Evolutionary conservation across 129 eudicot genomes (phyloP).

Genomic region (Arctium minus): DNA sequence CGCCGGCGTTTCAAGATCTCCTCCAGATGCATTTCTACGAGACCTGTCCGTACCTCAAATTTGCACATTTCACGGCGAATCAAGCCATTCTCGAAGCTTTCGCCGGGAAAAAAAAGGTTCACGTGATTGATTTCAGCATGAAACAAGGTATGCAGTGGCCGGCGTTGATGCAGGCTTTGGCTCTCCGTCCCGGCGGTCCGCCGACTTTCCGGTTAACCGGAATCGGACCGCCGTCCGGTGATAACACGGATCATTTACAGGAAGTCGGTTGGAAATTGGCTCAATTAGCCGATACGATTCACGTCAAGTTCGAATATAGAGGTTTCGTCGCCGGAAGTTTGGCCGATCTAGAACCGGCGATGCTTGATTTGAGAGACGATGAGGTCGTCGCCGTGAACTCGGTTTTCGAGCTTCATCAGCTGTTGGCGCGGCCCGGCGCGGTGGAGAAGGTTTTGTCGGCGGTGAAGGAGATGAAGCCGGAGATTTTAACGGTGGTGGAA

Average conservation of each 20-base stretch:
- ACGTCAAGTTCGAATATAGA: conserved; percentile 59
- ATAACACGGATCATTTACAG: conserved; percentile 56
- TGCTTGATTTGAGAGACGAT: conserved; percentile 50
- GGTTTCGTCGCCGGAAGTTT: conserved; percentile 63
- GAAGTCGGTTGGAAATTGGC: conserved; percentile 82
- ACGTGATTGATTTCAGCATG: conserved; percentile 82
- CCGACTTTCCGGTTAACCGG: conserved; percentile 75
- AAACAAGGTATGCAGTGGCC: conserved; percentile 98
- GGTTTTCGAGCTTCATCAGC: conserved; percentile 62
- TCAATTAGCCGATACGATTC: conserved; percentile 64
- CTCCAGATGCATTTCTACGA: conserved; percentile 82
- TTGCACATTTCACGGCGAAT: conserved; percentile 92
- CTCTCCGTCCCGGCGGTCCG: conserved; percentile 71
- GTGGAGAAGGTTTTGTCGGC: conserved; percentile 59
- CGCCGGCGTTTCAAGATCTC: conserved; percentile 46
- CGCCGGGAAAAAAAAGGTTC: conserved; percentile 50
- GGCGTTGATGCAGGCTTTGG: conserved; percentile 77
- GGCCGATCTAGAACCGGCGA: conserved; percentile 61
- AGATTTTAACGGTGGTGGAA: conserved; percentile 67
- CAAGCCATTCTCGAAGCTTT: conserved; percentile 87
- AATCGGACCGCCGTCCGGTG: conserved; percentile 66
- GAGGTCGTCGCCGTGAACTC: conserved; percentile 81
- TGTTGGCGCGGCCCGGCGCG: conserved; percentile 55
- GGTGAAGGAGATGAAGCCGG: conserved; percentile 54
- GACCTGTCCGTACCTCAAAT: conserved; percentile 74